These are phyloP conservation scores for Pleurotus citrinopileatus DNA, from an alignment of 768 basidiomycete species.

Conservation along the genomic window DNA sequence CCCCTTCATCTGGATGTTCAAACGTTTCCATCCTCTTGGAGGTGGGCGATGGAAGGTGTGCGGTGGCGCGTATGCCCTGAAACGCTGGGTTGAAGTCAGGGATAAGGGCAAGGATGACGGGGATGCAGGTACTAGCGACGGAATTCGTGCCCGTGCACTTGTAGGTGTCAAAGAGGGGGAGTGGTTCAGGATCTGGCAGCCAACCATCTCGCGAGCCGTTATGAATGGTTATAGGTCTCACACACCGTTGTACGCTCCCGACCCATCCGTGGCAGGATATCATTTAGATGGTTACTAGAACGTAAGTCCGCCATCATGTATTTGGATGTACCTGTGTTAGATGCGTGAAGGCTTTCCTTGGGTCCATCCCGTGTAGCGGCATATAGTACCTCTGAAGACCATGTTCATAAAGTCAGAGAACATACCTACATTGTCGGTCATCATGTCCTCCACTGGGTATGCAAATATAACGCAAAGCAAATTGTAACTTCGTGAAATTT, in stretches of 20 bases:
- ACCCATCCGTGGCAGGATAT: slow-evolving; percentile 15
- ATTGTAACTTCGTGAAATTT: too few species aligned
- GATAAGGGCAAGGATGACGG: not conserved
- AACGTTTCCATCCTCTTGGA: slow-evolving; percentile 60
- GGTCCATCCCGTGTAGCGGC: too few species aligned
- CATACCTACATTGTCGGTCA: too few species aligned
- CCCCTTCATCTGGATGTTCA: slow-evolving; percentile 81
- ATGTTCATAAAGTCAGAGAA: too few species aligned
- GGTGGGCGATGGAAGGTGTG: slow-evolving; percentile 78
- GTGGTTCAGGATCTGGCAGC: slow-evolving; percentile 81
- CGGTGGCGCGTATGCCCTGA: slow-evolving; percentile 75
- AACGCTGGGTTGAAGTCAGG: slow-evolving; percentile 35
- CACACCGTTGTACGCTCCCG: slow-evolving; percentile 23
- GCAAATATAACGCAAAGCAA: too few species aligned
- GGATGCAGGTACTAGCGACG: not conserved
- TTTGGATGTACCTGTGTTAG: not conserved
- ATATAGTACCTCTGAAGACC: too few species aligned
- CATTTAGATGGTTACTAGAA: slow-evolving; percentile 31
- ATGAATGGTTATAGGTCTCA: slow-evolving; percentile 39
- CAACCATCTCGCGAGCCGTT: slow-evolving; percentile 61
- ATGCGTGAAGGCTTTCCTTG: not conserved
- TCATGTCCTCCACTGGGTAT: too few species aligned
- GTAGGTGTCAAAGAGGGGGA: slow-evolving; percentile 68
- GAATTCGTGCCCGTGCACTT: slow-evolving; percentile 27
- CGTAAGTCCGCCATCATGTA: too few species aligned